Base-by-base conservation (phyloP, 805 yeast genomes). In the Torulaspora maleeae region DNA sequence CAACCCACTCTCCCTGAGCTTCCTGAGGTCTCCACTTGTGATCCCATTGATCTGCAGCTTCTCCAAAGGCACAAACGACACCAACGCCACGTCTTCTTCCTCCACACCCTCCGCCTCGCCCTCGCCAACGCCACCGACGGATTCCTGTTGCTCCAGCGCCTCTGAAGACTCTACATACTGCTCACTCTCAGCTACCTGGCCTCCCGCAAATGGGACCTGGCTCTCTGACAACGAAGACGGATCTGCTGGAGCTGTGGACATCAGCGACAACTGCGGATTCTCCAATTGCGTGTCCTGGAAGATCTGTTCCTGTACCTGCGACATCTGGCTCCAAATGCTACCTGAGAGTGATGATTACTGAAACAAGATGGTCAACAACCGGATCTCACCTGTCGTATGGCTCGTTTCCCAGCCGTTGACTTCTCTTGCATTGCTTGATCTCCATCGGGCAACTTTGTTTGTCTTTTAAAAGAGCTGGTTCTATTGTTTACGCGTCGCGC, bases 1-100 rank as follows among this genome's bases (percentile, higher is more conserved):
- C 58, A 76, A 80, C 0, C 97, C 97, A 20, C 83, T 84, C 38
- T 86, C 91, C 50, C 80, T 76, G 42, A 93, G 74, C 63, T 88
- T 91, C 50, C 77, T 79, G 53, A 91, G 74, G 64, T 93, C 99
- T 27, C 79, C 73, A 3, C 80, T 60, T 5, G 90, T 76, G 50
- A 93, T 89, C 10, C 99, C 99, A 60, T 88, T 87, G 15, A 95
- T 95, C 67, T 74, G 63, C 66, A 63, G 44, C 38, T 63, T 64
- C 20, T 66, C 69, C 17, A 64, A 33, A 2, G 64, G 69, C 5
- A 66, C 67, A 48, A 63, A 67, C 17, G 67, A 56, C 1, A 54
- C 67, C 9, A 64, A 47, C 1, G 74, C 70, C 12, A 70, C 77
- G 3, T 76, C 84, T 7, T 78, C 84, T 4, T 74, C 80, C 5